phyloP scores from a whole-genome alignment of 495 filamentous ascomycete genomes.

The Aspergillus bertholletiae region DNA sequence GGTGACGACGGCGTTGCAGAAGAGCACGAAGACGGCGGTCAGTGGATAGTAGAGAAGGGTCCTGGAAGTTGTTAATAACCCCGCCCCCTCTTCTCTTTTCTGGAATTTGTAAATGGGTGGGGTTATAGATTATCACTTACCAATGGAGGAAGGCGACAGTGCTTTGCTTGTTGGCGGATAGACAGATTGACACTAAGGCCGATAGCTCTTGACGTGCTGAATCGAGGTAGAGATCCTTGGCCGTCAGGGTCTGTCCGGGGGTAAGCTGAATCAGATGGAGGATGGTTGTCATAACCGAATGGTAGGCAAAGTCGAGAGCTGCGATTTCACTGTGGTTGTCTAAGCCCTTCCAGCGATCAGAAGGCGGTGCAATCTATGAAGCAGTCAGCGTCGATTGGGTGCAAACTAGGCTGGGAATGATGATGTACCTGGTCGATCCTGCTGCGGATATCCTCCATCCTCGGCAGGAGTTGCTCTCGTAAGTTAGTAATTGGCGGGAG shows the following conservation, averaged over 20 bases:
- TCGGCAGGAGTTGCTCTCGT: constrained; percentile 6
- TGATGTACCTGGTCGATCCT: constrained; percentile 13
- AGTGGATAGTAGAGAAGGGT: constrained; percentile 19
- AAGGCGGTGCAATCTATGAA: constrained; percentile 11
- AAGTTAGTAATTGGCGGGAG: background rate
- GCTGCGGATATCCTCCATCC: constrained; percentile 15
- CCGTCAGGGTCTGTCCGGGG: background rate
- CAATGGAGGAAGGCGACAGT: constrained; percentile 20
- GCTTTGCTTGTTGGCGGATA: constrained; percentile 13
- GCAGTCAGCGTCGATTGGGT: background rate
- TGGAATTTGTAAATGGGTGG: background rate
- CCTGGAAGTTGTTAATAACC: constrained; percentile 7
- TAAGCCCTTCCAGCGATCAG: constrained; percentile 16
- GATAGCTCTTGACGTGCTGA: constrained; percentile 19
- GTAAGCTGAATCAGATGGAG: constrained; percentile 13
- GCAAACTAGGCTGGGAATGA: no score
- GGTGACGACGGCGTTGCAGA: constrained; percentile 19
- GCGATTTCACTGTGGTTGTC: constrained; percentile 17
- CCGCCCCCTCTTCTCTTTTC: no score
- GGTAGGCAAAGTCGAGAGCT: constrained; percentile 19
- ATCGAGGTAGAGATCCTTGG: constrained; percentile 12
- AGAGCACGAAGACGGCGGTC: constrained; percentile 17
- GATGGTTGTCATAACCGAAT: constrained; percentile 19
- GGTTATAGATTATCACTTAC: constrained; percentile 7
- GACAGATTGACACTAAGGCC: constrained; percentile 18